Percentiles rank a stretch among this genome's conserved stretches.
These are phyloP conservation scores for Hanseniaspora singularis DNA, from an alignment of 805 yeast genomes.

Conservation along the genomic window DNA sequence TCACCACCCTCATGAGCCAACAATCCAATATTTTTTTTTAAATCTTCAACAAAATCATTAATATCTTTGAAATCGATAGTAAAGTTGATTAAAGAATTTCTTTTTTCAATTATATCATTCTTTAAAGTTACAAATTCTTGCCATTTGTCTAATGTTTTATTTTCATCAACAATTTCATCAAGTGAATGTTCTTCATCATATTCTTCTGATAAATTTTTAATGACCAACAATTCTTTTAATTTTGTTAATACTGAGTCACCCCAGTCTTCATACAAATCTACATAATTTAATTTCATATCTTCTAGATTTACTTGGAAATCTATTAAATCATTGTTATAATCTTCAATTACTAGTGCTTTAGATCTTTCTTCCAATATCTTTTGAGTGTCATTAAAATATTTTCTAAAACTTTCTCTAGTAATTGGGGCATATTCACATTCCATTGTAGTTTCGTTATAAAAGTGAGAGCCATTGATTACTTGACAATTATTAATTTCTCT, in stretches of 20 bases:
- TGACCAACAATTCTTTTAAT: conserved; percentile 48
- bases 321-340: conserved; percentile 26
- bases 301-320: conserved; percentile 30
- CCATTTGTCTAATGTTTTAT: conserved; percentile 43
- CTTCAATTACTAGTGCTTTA: conserved; percentile 25
- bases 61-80: conserved; percentile 27
- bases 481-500: conserved; percentile 8
- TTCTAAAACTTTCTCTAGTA: conserved; percentile 12
- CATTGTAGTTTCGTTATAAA: conserved; percentile 1
- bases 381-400: conserved; percentile 3
- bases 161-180: no score
- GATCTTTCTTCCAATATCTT: conserved; percentile 1
- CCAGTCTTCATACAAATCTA: conserved; percentile 64
- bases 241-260: conserved; percentile 55
- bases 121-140: conserved; percentile 47
- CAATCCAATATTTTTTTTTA: conserved; percentile 34
- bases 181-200: neutral
- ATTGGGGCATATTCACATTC: conserved; percentile 13
- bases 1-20: conserved; percentile 51
- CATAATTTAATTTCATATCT: conserved; percentile 34
- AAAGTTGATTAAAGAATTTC: conserved; percentile 39
- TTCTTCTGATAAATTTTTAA: conserved; percentile 16
- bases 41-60: conserved; percentile 27
- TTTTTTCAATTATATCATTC: conserved; percentile 39
- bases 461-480: neutral